Evolutionary conservation across 2,329 filamentous ascomycete species (phyloP).

Genomic region (Cytospora piceicola): DNA sequence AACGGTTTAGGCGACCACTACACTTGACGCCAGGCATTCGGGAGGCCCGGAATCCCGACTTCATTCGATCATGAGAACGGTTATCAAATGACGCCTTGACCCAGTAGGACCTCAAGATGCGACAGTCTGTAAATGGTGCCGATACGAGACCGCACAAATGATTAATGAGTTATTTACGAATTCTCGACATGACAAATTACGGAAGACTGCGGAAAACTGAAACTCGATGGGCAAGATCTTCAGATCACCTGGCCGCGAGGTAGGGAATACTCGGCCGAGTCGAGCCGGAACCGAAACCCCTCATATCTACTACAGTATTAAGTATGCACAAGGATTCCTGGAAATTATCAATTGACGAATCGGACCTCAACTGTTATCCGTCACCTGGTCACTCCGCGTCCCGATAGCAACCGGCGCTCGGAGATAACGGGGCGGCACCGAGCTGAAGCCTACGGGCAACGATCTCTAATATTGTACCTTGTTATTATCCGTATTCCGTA

Average conservation of each 20-base stretch:
- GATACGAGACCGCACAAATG: background rate
- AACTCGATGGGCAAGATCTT: conserved; percentile 15
- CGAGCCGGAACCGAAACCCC: background rate
- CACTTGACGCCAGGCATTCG: background rate
- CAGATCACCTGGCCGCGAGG: conserved; percentile 24
- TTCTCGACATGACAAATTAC: background rate
- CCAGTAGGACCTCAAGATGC: background rate
- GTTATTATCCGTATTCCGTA: conserved; percentile 9
- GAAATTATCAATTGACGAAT: conserved; percentile 30
- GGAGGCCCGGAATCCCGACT: background rate
- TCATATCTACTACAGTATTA: too few relatives aligned
- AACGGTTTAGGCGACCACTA: background rate
- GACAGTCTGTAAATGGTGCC: background rate
- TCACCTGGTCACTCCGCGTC: conserved; percentile 23
- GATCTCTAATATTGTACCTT: conserved; percentile 6
- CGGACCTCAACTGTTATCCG: background rate
- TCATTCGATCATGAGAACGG: background rate
- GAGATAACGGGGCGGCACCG: background rate
- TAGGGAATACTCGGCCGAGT: conserved; percentile 28
- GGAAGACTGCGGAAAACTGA: conserved; percentile 15
- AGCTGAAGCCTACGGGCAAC: conserved; percentile 16
- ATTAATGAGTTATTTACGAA: background rate
- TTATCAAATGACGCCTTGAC: background rate
- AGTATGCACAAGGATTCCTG: conserved; percentile 7
- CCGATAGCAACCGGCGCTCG: conserved; percentile 19